Conservation (phyloP, 352 stramenopile genomes). For the Pythium phragmitis region DNA sequence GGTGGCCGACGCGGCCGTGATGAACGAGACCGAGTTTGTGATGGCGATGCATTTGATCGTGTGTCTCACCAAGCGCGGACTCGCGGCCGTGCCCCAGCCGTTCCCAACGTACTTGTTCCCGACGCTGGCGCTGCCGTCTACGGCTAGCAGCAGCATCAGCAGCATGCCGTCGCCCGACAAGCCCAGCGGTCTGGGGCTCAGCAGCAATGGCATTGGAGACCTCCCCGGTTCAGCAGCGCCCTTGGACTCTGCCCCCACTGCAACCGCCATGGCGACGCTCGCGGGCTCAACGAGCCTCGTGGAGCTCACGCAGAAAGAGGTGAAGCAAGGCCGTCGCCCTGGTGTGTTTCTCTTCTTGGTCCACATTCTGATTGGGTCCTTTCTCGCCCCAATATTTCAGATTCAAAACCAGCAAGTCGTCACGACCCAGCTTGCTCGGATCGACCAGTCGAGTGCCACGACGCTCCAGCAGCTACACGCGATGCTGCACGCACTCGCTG, state of each 20-base stretch:
- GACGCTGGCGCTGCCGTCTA: slow-evolving; percentile 26
- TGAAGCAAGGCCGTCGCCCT: neutral
- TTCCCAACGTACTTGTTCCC: slow-evolving; percentile 70
- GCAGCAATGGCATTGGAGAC: slow-evolving; percentile 2
- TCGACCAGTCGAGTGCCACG: slow-evolving; percentile 38
- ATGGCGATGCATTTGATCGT: slow-evolving; percentile 81
- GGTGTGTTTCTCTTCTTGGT: too few species aligned
- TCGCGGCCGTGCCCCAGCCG: slow-evolving; percentile 41
- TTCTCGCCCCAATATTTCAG: slow-evolving; percentile 6
- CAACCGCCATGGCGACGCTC: slow-evolving; percentile 32
- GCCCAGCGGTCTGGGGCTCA: slow-evolving; percentile 1
- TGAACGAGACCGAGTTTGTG: slow-evolving; percentile 62
- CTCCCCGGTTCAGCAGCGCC: neutral
- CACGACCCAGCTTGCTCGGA: slow-evolving; percentile 23
- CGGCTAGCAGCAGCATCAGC: slow-evolving; percentile 28
- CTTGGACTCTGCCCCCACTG: neutral
- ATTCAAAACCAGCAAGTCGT: slow-evolving; percentile 40
- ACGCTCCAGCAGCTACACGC: slow-evolving; percentile 42
- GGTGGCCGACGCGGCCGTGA: slow-evolving; percentile 26
- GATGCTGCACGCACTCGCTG: slow-evolving; percentile 40
- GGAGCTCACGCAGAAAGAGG: slow-evolving; percentile 44
- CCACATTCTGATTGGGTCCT: too few species aligned
- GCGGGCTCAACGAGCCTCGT: slow-evolving; percentile 35
- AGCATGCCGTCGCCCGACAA: slow-evolving; percentile 42
- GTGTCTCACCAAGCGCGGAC: slow-evolving; percentile 69